A percentile compares a stretch with the other conserved stretches of the same genome.
These are phyloP conservation scores for Arthrobotrys pseudoclavata DNA, from an alignment of 2,329 filamentous ascomycete genomes.

Conservation along the genomic window DNA sequence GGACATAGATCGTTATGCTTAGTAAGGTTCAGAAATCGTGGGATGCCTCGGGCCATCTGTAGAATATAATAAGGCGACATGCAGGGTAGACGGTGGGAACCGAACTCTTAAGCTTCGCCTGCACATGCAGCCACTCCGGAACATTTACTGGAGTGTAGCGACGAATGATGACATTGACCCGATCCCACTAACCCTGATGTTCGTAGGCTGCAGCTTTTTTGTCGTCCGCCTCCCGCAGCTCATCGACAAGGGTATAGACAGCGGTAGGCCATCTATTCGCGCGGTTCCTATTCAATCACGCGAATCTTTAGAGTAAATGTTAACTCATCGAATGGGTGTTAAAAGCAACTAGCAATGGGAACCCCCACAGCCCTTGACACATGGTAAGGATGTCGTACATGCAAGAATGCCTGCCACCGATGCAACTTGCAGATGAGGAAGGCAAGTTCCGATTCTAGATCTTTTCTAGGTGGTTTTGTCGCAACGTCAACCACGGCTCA, in stretches of 20 bases:
- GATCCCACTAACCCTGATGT: conserved; percentile 25
- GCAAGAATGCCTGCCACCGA: conserved; percentile 30
- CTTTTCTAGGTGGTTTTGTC: conserved; percentile 28
- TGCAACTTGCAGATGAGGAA: conserved; percentile 37
- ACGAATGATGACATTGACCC: conserved; percentile 47
- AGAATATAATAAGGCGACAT: conserved; percentile 27
- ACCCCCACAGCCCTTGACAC: conserved; percentile 32
- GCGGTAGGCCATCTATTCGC: conserved; percentile 30
- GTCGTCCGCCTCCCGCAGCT: conserved; percentile 27
- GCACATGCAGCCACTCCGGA: conserved; percentile 56
- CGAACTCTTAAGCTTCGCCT: conserved; percentile 36
- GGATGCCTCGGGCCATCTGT: conserved; percentile 40
- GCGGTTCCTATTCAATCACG: conserved; percentile 51
- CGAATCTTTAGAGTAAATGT: conserved; percentile 59
- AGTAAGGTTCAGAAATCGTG: conserved; percentile 29
- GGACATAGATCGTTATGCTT: not conserved
- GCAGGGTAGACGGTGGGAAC: conserved; percentile 44
- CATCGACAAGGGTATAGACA: conserved; percentile 34
- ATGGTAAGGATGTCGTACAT: conserved; percentile 34
- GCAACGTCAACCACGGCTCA: conserved; percentile 45
- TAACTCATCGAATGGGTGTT: conserved; percentile 42
- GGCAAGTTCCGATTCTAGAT: conserved; percentile 57
- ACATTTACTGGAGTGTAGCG: conserved; percentile 21
- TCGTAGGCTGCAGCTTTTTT: conserved; percentile 38
- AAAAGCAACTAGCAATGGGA: conserved; percentile 33